phyloP scores from a whole-genome alignment of 2,329 filamentous ascomycete genomes.

The Microascus cirrosus region DNA sequence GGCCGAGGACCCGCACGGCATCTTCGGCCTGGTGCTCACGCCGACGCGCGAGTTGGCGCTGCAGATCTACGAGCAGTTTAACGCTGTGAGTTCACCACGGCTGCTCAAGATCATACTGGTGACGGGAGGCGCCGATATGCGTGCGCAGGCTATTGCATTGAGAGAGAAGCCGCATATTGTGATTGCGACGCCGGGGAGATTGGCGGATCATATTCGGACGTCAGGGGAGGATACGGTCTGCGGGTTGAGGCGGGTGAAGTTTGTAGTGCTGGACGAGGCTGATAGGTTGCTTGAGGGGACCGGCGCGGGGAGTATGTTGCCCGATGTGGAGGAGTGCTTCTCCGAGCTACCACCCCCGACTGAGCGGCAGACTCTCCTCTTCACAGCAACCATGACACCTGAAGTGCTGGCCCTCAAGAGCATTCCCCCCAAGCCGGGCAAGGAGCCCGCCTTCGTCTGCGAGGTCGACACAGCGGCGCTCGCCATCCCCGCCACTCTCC shows the following conservation, averaged over 20 bases:
- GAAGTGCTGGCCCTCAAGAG: conserved; percentile 83
- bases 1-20: conserved; percentile 83
- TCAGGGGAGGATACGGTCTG: conserved; percentile 86
- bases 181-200: conserved; percentile 83
- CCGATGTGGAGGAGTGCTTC: conserved; percentile 83
- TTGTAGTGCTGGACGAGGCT: conserved; percentile 91
- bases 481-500: conserved; percentile 69
- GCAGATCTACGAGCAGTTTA: conserved; percentile 94
- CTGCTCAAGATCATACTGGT: conserved; percentile 81
- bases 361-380: conserved; percentile 83
- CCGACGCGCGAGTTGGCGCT: conserved; percentile 85
- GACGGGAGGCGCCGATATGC: conserved; percentile 89
- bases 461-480: conserved; percentile 70
- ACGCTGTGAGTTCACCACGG: conserved; percentile 80
- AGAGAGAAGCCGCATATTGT: conserved; percentile 78
- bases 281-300: conserved; percentile 72
- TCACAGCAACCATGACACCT: conserved; percentile 89
- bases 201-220: conserved; percentile 86
- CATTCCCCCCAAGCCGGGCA: conserved; percentile 56
- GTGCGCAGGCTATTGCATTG: conserved; percentile 75
- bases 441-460: conserved; percentile 74
- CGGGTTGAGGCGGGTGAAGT: conserved; percentile 66
- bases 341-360: conserved; percentile 65
- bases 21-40: conserved; percentile 82
- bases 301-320: conserved; percentile 77